These are phyloP conservation scores for Amaranthus tricolor DNA, from an alignment of 179 eudicot species.

Conservation along the genomic window DNA sequence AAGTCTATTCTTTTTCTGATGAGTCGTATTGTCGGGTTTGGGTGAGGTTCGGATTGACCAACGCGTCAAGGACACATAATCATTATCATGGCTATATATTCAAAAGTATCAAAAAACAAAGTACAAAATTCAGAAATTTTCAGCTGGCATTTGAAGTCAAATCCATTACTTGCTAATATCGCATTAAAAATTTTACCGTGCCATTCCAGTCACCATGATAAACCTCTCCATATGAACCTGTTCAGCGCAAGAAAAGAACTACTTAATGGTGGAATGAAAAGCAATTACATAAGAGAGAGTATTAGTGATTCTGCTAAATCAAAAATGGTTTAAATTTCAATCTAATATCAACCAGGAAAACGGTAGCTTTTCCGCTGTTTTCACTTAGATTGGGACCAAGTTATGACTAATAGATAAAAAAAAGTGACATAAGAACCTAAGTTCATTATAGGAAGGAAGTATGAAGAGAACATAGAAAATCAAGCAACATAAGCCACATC, in stretches of 20 bases:
- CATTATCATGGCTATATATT: too few relatives aligned
- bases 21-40: too few relatives aligned
- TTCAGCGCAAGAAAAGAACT: slow-evolving; percentile 9
- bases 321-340: background rate
- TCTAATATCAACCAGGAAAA: background rate
- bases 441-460: background rate
- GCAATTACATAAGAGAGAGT: background rate
- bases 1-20: too few relatives aligned
- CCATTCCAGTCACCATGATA: slow-evolving; percentile 99
- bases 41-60: too few relatives aligned
- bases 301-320: too few relatives aligned
- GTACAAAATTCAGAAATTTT: background rate
- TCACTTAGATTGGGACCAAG: too few relatives aligned
- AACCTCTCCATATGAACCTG: slow-evolving; percentile 99
- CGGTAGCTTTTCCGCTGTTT: background rate
- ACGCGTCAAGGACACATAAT: too few relatives aligned
- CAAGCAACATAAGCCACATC: background rate
- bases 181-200: slow-evolving; percentile 56
- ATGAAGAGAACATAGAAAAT: background rate
- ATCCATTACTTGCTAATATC: background rate
- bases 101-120: too few relatives aligned
- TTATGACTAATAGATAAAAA: background rate
- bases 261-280: slow-evolving; percentile 15
- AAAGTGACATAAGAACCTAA: background rate
- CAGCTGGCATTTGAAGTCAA: background rate